Evolutionary conservation across 352 stramenopile genomes (phyloP).

Genomic region (Pilasporangium apinafurcum): DNA sequence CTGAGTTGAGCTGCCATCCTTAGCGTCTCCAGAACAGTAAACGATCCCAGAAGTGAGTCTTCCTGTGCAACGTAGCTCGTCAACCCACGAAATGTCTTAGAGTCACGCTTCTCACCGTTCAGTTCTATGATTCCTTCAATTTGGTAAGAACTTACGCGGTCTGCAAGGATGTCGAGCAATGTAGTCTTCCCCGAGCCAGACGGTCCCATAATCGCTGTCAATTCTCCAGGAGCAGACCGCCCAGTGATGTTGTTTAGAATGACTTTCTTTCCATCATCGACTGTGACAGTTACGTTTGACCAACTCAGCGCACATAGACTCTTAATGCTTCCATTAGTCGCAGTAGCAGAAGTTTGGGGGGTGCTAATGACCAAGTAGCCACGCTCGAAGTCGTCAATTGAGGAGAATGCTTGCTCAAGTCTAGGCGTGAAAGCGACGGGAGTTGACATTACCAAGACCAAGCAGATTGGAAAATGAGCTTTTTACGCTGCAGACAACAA

Average conservation of each 20-base stretch:
- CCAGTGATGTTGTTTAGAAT: constrained; percentile 60
- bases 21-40: constrained; percentile 67
- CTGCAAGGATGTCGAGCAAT: constrained; percentile 55
- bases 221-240: constrained; percentile 42
- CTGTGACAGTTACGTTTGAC: constrained; percentile 56
- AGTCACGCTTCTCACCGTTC: constrained; percentile 28
- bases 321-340: background rate
- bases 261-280: constrained; percentile 32
- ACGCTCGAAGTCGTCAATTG: too few relatives aligned
- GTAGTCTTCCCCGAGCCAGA: constrained; percentile 63
- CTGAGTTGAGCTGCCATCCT: constrained; percentile 50
- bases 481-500: constrained; percentile 7
- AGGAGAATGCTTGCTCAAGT: too few relatives aligned
- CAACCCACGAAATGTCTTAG: constrained; percentile 31
- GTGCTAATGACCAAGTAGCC: too few relatives aligned
- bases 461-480: constrained; percentile 11
- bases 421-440: constrained; percentile 6
- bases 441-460: constrained; percentile 3
- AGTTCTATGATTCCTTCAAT: constrained; percentile 40
- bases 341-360: too few relatives aligned
- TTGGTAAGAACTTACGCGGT: constrained; percentile 36
- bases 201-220: constrained; percentile 64
- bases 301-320: constrained; percentile 56
- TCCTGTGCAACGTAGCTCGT: constrained; percentile 67
- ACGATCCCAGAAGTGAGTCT: constrained; percentile 52